phyloP scores from a whole-genome alignment of 495 filamentous ascomycete genomes.

The Xylaria acuta region DNA sequence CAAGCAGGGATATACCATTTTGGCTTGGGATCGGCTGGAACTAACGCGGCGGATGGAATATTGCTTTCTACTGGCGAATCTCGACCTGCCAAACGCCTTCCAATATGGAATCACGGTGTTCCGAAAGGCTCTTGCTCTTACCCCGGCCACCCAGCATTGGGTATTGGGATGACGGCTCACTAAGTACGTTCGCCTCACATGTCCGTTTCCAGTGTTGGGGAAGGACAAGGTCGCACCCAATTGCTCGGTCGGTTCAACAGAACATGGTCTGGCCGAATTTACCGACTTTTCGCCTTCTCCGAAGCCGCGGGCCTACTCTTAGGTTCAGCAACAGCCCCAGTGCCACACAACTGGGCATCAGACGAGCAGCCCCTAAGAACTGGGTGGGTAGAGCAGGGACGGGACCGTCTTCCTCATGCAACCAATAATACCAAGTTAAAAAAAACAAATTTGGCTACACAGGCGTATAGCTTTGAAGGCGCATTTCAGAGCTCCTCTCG shows the following conservation, averaged over 20 bases:
- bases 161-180: conserved; percentile 23
- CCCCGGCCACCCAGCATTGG: conserved; percentile 27
- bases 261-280: conserved; percentile 29
- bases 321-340: conserved; percentile 26
- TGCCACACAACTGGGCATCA: conserved; percentile 18
- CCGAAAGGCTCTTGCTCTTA: conserved; percentile 30
- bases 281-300: conserved; percentile 19
- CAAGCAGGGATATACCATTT: conserved; percentile 83
- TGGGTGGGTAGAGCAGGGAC: conserved; percentile 9
- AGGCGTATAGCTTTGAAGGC: conserved; percentile 26
- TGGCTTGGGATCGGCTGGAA: conserved; percentile 84
- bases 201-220: conserved; percentile 18
- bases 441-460: conserved; percentile 31
- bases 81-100: conserved; percentile 62
- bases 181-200: conserved; percentile 18
- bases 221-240: conserved; percentile 28
- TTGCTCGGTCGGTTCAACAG: conserved; percentile 22
- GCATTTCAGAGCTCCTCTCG: background rate
- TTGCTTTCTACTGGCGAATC: conserved; percentile 69
- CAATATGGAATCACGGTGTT: conserved; percentile 58
- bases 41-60: conserved; percentile 71
- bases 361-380: conserved; percentile 20
- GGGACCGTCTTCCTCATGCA: conserved; percentile 24
- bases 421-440: conserved; percentile 21
- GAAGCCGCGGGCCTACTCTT: conserved; percentile 25